Evolutionary conservation across 1,284 basidiomycete genomes (phyloP).

Genomic region (Rugosomyces carneus): DNA sequence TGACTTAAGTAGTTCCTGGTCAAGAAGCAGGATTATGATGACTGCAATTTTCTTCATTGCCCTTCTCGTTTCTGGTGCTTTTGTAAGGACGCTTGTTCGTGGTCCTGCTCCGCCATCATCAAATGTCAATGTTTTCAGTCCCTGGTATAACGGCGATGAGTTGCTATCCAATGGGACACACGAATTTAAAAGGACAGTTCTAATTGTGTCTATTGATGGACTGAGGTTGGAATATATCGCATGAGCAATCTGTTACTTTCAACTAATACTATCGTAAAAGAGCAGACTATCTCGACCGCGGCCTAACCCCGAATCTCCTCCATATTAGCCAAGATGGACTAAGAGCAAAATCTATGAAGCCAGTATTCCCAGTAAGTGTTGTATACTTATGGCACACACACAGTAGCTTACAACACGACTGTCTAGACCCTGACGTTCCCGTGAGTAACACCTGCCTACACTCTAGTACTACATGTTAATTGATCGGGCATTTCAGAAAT

Average conservation of each 20-base stretch:
- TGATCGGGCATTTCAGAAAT: conserved; percentile 43
- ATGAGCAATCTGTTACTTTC: not conserved
- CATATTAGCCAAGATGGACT: conserved; percentile 74
- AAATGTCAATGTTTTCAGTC: conserved; percentile 16
- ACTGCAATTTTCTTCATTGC: conserved; percentile 33
- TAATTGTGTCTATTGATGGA: conserved; percentile 85
- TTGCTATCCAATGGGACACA: conserved; percentile 70
- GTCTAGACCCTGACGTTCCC: conserved; percentile 83
- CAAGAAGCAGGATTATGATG: conserved; percentile 29
- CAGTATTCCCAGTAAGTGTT: conserved; percentile 74
- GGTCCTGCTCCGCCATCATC: conserved; percentile 15
- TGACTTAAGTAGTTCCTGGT: conserved; percentile 24
- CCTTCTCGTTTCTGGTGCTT: conserved; percentile 37
- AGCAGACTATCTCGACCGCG: conserved; percentile 79
- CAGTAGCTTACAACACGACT: not conserved
- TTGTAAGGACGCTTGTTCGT: conserved; percentile 30
- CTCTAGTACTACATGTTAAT: not conserved
- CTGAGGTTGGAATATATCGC: conserved; percentile 46
- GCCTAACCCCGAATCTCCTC: conserved; percentile 74
- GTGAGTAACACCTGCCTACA: conserved; percentile 33
- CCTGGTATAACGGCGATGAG: conserved; percentile 30
- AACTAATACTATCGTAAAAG: conserved; percentile 30
- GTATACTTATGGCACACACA: not conserved
- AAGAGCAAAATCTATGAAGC: conserved; percentile 79
- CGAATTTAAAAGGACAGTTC: conserved; percentile 70